Base-by-base conservation (phyloP, 2,329 filamentous ascomycete species). In the Plectosphaerella cucumerina region DNA sequence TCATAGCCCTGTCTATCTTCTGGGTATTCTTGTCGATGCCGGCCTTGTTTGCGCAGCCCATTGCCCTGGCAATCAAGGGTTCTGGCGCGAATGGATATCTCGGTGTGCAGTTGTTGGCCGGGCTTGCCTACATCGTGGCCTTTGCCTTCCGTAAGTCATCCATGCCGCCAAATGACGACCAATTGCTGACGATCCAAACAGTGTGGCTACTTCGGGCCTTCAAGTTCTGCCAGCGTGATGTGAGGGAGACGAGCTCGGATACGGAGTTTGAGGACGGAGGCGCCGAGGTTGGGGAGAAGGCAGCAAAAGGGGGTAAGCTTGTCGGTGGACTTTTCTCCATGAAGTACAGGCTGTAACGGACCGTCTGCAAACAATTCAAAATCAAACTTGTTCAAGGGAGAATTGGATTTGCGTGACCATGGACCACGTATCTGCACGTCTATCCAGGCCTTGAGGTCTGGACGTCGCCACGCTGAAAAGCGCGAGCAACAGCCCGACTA, bases 21-120 rank as follows among this genome's bases (percentile, higher is more conserved):
- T 93, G 89, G 89, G 62, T 92, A 21, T 73, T 84, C 6, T 75
- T 93, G 15, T 81, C 86, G 5, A 64, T 90, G 8, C 89, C 89
- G 1, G 81, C 81, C 12, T 89, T 86, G 0, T 90, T 85, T 57
- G 78, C 82, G 35, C 82, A 85, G 57, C 79, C 81, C 2, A 87
- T 87, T 56, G 85, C 77, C 2, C 65, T 88, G 37, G 70, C 79
- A 49, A 75, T 87, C 31, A 72, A 75, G 51, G 57, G 66, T 59
- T 49, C 67, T n/a, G 61, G 73, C 33, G 21, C 67, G 0, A 65
- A 70, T 23, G 74, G 75, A 20, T 84, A 82, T 51, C 65, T 80
- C 4, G 64, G 76, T 9, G 73, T 75, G 0, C 77, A 84, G 60
- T 59, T 86, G 1, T 86, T 87, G 55, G 76, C 78, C 0, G 84